Evolutionary conservation across 176 grass and related monocot genomes (phyloP).

Genomic region (Avena eriantha): DNA sequence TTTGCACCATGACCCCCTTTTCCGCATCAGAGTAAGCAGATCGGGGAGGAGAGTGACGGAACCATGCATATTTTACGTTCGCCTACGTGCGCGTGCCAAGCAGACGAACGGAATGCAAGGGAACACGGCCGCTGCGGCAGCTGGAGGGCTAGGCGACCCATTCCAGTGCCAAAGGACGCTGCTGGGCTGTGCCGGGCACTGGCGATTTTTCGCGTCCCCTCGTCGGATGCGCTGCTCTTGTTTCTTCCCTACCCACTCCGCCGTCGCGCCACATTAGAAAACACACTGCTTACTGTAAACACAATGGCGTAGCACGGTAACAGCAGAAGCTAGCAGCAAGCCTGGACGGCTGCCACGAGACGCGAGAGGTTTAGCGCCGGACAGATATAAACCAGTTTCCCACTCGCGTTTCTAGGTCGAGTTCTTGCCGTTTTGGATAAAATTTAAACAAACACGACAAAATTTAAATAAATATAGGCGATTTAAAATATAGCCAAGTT

Average conservation of each 20-base stretch:
- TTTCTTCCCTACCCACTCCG: neutral
- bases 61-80: neutral
- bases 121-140: slow-evolving; percentile 21
- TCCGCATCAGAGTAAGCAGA: neutral
- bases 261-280: neutral
- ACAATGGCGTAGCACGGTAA: no score
- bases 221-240: neutral
- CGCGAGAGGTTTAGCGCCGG: no score
- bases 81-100: neutral
- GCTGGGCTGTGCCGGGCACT: neutral
- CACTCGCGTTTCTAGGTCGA: no score
- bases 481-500: no score
- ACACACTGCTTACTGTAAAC: neutral
- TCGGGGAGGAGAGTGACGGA: neutral
- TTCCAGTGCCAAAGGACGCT: slow-evolving; percentile 44
- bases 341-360: no score
- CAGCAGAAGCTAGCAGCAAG: no score
- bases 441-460: no score
- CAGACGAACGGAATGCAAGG: neutral
- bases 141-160: slow-evolving; percentile 49
- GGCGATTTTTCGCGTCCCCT: neutral
- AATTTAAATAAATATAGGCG: no score
- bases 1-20: neutral
- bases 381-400: no score
- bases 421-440: no score